A percentile compares a stretch with the other conserved stretches of the same genome.
phyloP scores from a whole-genome alignment of 1,284 basidiomycete genomes.

The Moniliophthora roreri region DNA sequence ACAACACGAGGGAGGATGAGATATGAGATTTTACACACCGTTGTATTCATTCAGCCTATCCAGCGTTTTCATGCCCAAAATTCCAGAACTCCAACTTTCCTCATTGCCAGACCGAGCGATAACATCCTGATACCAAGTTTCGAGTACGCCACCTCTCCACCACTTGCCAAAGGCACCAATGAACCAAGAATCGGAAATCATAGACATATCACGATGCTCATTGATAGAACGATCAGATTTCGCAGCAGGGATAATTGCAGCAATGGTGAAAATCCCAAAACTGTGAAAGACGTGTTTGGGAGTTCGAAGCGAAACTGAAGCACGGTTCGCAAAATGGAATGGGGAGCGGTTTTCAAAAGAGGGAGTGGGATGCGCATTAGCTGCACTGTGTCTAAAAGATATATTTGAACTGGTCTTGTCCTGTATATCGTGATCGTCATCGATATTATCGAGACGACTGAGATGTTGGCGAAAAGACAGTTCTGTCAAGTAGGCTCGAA shows the following conservation, averaged over 20 bases:
- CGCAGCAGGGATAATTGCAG: conserved; percentile 62
- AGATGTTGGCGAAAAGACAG: conserved; percentile 94
- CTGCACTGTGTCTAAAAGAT: conserved; percentile 32
- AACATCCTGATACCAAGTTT: conserved; percentile 69
- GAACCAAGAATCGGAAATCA: conserved; percentile 79
- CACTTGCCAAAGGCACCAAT: conserved; percentile 86
- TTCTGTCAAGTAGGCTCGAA: conserved; percentile 92
- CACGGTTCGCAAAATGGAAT: conserved; percentile 89
- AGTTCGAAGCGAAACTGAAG: conserved; percentile 89
- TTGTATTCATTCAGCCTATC: conserved; percentile 64
- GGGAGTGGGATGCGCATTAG: conserved; percentile 27
- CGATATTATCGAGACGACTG: conserved; percentile 71
- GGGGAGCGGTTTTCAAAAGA: conserved; percentile 47
- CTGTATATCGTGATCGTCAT: conserved; percentile 44
- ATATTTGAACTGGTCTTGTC: conserved; percentile 30
- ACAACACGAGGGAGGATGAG: neutral
- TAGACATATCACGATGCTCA: conserved; percentile 41
- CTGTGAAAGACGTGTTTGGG: conserved; percentile 88
- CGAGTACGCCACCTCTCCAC: conserved; percentile 78
- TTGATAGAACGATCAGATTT: conserved; percentile 30
- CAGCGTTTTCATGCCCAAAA: conserved; percentile 66
- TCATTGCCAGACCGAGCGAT: conserved; percentile 66
- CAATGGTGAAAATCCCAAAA: conserved; percentile 85
- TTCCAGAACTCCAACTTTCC: conserved; percentile 72
- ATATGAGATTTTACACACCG: conserved; percentile 42